Evolutionary conservation across 345 rosid genomes (phyloP).

Genomic region (thale cress (Arabidopsis thaliana)): TAIR10.1 NC_003070.9:18042501-18043000

Average conservation of each 20-base stretch:
- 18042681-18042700: slow-evolving; percentile 33
- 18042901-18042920: background rate
- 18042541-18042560: slow-evolving; percentile 38
- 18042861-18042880: background rate
- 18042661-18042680: slow-evolving; percentile 44
- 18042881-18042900: background rate
- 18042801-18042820: slow-evolving; percentile 16
- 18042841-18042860: slow-evolving; percentile 8
- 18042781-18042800: slow-evolving; percentile 18
- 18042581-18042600: slow-evolving; percentile 53
- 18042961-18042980: slow-evolving; percentile 14
- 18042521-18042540: slow-evolving; percentile 50
- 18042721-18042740: slow-evolving; percentile 36
- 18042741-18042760: slow-evolving; percentile 12
- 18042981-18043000: slow-evolving; percentile 26
- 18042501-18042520: slow-evolving; percentile 46
- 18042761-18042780: background rate
- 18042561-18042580: slow-evolving; percentile 45
- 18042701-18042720: slow-evolving; percentile 31
- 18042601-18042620: slow-evolving; percentile 48
- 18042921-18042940: slow-evolving; percentile 7
- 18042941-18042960: slow-evolving; percentile 22
- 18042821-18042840: slow-evolving; percentile 17
- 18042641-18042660: slow-evolving; percentile 66
- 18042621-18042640: slow-evolving; percentile 53